Conservation (phyloP, 768 basidiomycete species). For the Mycena kentingensis region DNA sequence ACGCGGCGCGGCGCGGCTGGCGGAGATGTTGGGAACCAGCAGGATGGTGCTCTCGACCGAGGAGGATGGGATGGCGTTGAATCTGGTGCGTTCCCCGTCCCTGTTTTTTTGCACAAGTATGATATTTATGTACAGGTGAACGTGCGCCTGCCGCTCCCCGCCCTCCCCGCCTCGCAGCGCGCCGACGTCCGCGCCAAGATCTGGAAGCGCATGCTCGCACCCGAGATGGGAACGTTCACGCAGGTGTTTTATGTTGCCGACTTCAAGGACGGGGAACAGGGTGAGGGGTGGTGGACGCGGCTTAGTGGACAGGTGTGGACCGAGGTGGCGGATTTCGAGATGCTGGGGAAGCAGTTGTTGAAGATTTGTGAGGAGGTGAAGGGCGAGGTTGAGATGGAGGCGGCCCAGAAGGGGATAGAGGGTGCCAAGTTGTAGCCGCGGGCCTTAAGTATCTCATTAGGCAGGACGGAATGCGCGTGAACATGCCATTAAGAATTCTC, state of each 20-base stretch:
- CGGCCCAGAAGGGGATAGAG: background rate
- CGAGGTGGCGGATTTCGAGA: constrained; percentile 45
- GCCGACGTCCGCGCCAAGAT: background rate
- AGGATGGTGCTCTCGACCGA: constrained; percentile 29
- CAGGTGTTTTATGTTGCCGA: background rate
- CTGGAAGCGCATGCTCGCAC: background rate
- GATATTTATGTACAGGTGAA: background rate
- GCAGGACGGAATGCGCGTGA: too few species aligned
- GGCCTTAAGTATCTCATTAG: too few species aligned
- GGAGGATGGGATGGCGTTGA: constrained; percentile 51
- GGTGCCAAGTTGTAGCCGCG: constrained; percentile 3
- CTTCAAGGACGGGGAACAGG: constrained; percentile 23
- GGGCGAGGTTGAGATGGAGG: constrained; percentile 22
- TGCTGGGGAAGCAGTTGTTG: constrained; percentile 39
- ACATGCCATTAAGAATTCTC: too few species aligned
- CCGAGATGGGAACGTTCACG: background rate
- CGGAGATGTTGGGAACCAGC: constrained; percentile 62
- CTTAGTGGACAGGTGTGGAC: constrained; percentile 50
- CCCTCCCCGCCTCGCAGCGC: background rate
- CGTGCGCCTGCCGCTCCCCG: background rate
- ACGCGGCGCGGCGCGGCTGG: constrained; percentile 63
- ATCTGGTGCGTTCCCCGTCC: constrained; percentile 61
- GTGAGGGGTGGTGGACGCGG: constrained; percentile 46
- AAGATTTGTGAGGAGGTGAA: constrained; percentile 37
- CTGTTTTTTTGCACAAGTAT: background rate